These are phyloP conservation scores for Boletus sp. DNA, from an alignment of 1,284 basidiomycete species.

Conservation along the genomic window DNA sequence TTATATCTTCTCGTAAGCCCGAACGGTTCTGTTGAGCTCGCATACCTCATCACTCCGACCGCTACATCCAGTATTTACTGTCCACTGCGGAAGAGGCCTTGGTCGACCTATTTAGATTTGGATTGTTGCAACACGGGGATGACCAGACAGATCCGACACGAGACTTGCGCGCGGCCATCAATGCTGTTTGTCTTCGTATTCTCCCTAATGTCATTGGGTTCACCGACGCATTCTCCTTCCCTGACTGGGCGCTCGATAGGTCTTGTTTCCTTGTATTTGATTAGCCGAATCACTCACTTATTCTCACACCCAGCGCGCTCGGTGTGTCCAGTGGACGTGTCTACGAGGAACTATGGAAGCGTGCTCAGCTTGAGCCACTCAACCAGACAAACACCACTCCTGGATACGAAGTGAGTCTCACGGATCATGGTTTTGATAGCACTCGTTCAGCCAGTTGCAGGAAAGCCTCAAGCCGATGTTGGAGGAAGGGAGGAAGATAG, in stretches of 20 bases:
- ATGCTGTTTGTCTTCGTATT: constrained; percentile 49
- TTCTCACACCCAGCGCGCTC: constrained; percentile 44
- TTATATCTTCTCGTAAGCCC: constrained; percentile 54
- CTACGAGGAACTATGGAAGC: constrained; percentile 67
- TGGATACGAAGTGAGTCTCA: constrained; percentile 51
- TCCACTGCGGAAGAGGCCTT: constrained; percentile 56
- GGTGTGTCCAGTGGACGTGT: constrained; percentile 68
- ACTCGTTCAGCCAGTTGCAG: constrained; percentile 8
- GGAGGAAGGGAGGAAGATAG: constrained; percentile 23
- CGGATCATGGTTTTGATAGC: neutral
- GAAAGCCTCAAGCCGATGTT: constrained; percentile 30
- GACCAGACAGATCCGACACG: constrained; percentile 45
- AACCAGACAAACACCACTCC: constrained; percentile 53
- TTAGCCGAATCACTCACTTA: neutral
- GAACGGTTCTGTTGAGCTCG: neutral
- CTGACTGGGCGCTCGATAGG: constrained; percentile 77
- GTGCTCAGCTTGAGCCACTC: constrained; percentile 63
- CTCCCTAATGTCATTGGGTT: constrained; percentile 70
- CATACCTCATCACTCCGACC: neutral
- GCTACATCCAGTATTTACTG: constrained; percentile 55
- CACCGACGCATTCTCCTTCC: constrained; percentile 73
- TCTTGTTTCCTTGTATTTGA: constrained; percentile 32
- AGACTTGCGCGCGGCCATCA: constrained; percentile 54
- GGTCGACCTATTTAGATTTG: constrained; percentile 58
- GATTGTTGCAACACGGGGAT: constrained; percentile 37